Evolutionary conservation across 805 yeast genomes (phyloP).

Genomic region (Wickerhamiella allomyrinae): DNA sequence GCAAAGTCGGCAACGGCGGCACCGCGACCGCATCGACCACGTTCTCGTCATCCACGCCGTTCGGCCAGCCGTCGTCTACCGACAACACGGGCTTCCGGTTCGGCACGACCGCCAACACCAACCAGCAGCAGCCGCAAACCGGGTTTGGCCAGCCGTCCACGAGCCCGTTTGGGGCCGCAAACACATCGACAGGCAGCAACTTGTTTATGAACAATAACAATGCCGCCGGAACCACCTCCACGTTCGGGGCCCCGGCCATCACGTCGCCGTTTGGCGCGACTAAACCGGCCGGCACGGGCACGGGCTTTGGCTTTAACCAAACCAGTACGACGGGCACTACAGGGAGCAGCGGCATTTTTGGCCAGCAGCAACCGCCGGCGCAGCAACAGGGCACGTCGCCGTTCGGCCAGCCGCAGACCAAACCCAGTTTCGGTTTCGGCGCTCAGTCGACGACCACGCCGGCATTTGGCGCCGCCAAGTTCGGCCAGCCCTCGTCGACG

Average conservation of each 20-base stretch:
- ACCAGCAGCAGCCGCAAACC: neutral
- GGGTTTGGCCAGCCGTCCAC: slow-evolving; percentile 3
- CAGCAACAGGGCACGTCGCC: neutral
- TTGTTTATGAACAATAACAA: neutral
- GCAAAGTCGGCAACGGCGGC: slow-evolving; percentile 41
- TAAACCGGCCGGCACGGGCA: neutral
- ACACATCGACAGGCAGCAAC: neutral
- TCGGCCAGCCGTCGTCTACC: slow-evolving; percentile 3
- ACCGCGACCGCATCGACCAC: neutral
- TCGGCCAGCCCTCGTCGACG: slow-evolving; percentile 2
- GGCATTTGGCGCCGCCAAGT: slow-evolving; percentile 14
- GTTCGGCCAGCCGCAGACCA: slow-evolving; percentile 6
- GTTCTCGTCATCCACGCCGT: slow-evolving; percentile 3
- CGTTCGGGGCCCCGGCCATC: neutral
- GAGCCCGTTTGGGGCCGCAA: slow-evolving; percentile 1
- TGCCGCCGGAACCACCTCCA: neutral
- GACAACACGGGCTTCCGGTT: slow-evolving; percentile 12
- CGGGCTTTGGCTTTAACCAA: slow-evolving; percentile 6
- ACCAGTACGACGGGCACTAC: slow-evolving; percentile 1
- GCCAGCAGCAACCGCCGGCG: slow-evolving; percentile 10
- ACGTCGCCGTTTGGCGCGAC: slow-evolving; percentile 6
- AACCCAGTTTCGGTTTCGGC: slow-evolving; percentile 19
- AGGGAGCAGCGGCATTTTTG: slow-evolving; percentile 12
- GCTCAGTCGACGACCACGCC: slow-evolving; percentile 15
- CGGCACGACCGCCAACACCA: slow-evolving; percentile 2